Evolutionary conservation across 805 yeast species (phyloP).

Genomic region (Kregervanrija delftensis): DNA sequence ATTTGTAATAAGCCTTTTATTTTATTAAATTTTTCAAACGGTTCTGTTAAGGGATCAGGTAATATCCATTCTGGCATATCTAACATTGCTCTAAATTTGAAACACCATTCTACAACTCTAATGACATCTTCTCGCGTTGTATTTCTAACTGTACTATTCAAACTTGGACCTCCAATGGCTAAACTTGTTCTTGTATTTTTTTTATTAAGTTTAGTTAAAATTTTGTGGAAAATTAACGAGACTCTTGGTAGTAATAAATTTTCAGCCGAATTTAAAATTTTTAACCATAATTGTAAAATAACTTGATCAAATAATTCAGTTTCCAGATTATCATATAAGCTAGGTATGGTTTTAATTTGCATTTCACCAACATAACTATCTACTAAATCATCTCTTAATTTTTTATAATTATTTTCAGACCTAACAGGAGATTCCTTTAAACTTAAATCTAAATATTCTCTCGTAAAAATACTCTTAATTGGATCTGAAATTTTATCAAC

Average conservation of each 20-base stretch:
- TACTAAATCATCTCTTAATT: conserved; percentile 17
- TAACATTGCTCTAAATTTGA: conserved; percentile 23
- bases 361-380: conserved; percentile 19
- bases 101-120: conserved; percentile 27
- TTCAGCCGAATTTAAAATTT: conserved; percentile 63
- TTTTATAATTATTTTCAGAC: conserved; percentile 13
- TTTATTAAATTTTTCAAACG: conserved; percentile 16
- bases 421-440: conserved; percentile 15
- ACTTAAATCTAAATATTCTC: conserved; percentile 18
- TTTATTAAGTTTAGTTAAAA: conserved; percentile 10
- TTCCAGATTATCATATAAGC: conserved; percentile 24
- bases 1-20: conserved; percentile 14
- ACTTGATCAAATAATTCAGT: conserved; percentile 25
- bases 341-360: conserved; percentile 17
- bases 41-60: conserved; percentile 14
- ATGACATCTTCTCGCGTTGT: conserved; percentile 20
- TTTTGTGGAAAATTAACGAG: conserved; percentile 7
- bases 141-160: conserved; percentile 1
- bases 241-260: conserved; percentile 62
- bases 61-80: conserved; percentile 21
- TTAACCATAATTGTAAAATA: conserved; percentile 62
- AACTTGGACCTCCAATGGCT: neutral
- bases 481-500: conserved; percentile 67
- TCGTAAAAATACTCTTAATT: conserved; percentile 42
- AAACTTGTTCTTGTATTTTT: conserved; percentile 3